A percentile compares a stretch with the other conserved stretches of the same genome.
These are phyloP conservation scores for Nepenthes alata DNA, from an alignment of 179 eudicot genomes.

Conservation along the genomic window DNA sequence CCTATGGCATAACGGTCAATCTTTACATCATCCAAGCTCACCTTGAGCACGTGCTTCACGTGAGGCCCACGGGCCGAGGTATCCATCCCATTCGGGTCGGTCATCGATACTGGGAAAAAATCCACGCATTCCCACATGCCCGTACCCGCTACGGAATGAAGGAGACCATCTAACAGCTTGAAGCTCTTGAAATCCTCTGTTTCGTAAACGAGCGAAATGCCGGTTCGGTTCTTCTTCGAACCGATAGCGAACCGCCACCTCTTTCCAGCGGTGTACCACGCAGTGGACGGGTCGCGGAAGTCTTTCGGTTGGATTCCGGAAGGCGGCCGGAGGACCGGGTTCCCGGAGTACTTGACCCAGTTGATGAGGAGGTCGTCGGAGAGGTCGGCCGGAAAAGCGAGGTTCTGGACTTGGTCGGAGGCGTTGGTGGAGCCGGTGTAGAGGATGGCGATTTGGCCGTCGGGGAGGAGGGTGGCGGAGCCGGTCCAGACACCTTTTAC, in stretches of 20 bases:
- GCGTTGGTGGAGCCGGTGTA: constrained; percentile 64
- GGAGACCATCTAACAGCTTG: constrained; percentile 34
- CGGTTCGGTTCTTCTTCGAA: constrained; percentile 50
- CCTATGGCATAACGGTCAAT: constrained; percentile 50
- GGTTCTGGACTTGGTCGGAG: constrained; percentile 64
- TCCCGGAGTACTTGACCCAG: constrained; percentile 68
- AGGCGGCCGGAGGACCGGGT: constrained; percentile 79
- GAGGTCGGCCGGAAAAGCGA: constrained; percentile 73
- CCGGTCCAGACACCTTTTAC: constrained; percentile 87
- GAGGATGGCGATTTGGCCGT: constrained; percentile 61
- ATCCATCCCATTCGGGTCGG: constrained; percentile 40
- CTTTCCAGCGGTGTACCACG: constrained; percentile 52
- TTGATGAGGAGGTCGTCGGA: constrained; percentile 79
- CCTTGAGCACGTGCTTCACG: constrained; percentile 65
- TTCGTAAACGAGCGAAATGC: constrained; percentile 51
- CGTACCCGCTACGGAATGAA: constrained; percentile 62
- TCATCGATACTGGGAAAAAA: constrained; percentile 61
- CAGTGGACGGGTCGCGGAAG: constrained; percentile 77
- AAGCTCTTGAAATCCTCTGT: constrained; percentile 41
- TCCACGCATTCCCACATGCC: constrained; percentile 99
- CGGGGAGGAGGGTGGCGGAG: constrained; percentile 71
- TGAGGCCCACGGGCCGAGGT: constrained; percentile 52
- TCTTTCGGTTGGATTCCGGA: constrained; percentile 41
- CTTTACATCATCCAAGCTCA: constrained; percentile 47
- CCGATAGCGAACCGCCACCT: constrained; percentile 68